Evolutionary conservation across 768 basidiomycete species (phyloP).

Genomic region (Roridomyces roridus): DNA sequence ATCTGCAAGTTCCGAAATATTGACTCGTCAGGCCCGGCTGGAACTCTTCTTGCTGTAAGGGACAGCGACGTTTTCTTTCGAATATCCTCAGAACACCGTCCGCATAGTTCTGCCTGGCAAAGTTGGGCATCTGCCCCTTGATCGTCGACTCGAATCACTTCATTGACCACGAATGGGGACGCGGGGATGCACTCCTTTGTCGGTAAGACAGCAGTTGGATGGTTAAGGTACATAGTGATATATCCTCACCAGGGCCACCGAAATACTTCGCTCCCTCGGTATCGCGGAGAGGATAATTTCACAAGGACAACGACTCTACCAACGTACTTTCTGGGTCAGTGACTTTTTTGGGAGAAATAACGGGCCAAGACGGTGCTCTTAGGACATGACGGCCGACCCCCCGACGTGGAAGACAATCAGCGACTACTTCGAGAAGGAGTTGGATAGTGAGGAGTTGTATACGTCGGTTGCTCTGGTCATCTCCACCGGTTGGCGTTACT

Average conservation of each 20-base stretch:
- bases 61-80: too few relatives aligned
- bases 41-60: constrained; percentile 8
- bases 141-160: constrained; percentile 13
- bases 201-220: background rate
- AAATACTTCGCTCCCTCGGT: constrained; percentile 1
- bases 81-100: background rate
- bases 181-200: constrained; percentile 5
- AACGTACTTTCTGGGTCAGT: constrained; percentile 11
- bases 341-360: background rate
- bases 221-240: too few relatives aligned
- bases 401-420: constrained; percentile 3
- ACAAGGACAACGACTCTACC: background rate
- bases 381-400: constrained; percentile 6
- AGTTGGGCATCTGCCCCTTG: constrained; percentile 2
- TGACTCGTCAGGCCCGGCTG: background rate
- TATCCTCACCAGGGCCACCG: background rate
- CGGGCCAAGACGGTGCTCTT: background rate
- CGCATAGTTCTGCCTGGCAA: constrained; percentile 4
- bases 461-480: too few relatives aligned
- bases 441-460: constrained; percentile 8
- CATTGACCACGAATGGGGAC: constrained; percentile 14
- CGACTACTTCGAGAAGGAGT: background rate
- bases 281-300: background rate
- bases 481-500: too few relatives aligned
- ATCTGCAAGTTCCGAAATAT: background rate